Base-by-base conservation (phyloP, 768 basidiomycete species). In the Gloeophyllum trabeum region DNA sequence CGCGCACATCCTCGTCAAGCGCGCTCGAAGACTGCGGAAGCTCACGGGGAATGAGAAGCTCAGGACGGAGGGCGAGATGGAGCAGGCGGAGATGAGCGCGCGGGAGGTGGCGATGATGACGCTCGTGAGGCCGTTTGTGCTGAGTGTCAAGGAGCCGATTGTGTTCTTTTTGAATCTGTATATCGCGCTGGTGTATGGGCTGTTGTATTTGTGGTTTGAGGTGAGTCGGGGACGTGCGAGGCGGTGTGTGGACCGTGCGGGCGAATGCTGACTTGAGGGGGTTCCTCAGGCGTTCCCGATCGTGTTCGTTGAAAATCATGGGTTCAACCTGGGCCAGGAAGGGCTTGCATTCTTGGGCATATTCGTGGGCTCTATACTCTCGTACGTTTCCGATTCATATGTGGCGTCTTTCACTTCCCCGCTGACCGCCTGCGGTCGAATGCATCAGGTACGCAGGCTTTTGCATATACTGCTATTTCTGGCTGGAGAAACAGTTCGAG, bases 21-120 rank as follows among this genome's bases (percentile, higher is more conserved):
- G 62, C 12, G 61, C 60, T 0, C 39, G 44, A 23, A 50, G 61
- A 4, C 45, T 62, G 22, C 54, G 61, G 22, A 57, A 54, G 45
- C 35, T 53, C 6, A 62, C 59, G 0, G 54, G 58, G 23, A 58
- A 63, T 37, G 18, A 47, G 2, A 46, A 51, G 23, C 44, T 61
- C 25, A 49, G 48, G 26, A 55, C 59, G n/a, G 46, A 43, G 25
- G 48, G 50, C 1, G 59, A 62, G 41, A 51, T 57, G 23, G 52
- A 48, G 1, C 10, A 10, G 20, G 36, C 10, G 12, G 10, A 37
- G 7, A 10, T 37, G 10, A 37, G 10, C 10, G 36, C 36, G 12
- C 7, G 20, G 36, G 36, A 37, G 20, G 36, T 37, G 36, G 36
- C 36, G 36, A 37, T 37, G 36, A 37, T 37, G 36, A 37, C 36